These are phyloP conservation scores for Neofusicoccum kwambonambiense DNA, from an alignment of 2,329 filamentous ascomycete species.

Conservation along the genomic window DNA sequence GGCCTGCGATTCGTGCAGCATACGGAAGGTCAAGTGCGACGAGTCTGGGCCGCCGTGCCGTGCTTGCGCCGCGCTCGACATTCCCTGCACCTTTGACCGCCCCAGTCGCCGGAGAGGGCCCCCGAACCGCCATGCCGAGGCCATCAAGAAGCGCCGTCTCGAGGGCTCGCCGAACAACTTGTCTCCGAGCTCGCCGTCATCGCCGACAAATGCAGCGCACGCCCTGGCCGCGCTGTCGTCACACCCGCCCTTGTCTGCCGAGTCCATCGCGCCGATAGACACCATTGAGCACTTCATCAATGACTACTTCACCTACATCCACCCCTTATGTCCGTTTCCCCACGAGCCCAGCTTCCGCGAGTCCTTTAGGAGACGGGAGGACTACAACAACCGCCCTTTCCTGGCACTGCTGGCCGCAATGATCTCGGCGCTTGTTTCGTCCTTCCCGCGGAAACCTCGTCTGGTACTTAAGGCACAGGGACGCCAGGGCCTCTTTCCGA, in stretches of 20 bases:
- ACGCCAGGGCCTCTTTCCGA: conserved; percentile 64
- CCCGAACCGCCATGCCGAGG: conserved; percentile 65
- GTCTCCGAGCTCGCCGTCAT: conserved; percentile 46
- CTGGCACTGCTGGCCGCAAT: conserved; percentile 71
- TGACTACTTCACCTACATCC: conserved; percentile 81
- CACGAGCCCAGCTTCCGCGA: conserved; percentile 75
- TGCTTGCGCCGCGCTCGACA: conserved; percentile 63
- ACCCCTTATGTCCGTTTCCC: conserved; percentile 73
- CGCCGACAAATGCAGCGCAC: conserved; percentile 54
- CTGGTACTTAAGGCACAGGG: conserved; percentile 68
- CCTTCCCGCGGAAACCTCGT: conserved; percentile 70
- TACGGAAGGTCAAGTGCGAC: conserved; percentile 56
- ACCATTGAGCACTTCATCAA: conserved; percentile 70
- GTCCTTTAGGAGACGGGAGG: conserved; percentile 65
- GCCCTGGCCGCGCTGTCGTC: conserved; percentile 51
- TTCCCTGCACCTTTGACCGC: conserved; percentile 66
- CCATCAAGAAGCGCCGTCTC: conserved; percentile 61
- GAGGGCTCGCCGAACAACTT: conserved; percentile 45
- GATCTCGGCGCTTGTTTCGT: conserved; percentile 71
- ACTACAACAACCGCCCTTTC: conserved; percentile 65
- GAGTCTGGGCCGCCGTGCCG: conserved; percentile 65
- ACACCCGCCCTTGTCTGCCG: conserved; percentile 55
- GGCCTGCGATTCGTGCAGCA: conserved; percentile 44
- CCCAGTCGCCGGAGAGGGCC: conserved; percentile 64
- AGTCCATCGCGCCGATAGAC: conserved; percentile 68